A percentile compares a stretch with the other conserved stretches of the same genome.
Conservation (phyloP, 805 yeast species). For the Ogataea angusta region DNA sequence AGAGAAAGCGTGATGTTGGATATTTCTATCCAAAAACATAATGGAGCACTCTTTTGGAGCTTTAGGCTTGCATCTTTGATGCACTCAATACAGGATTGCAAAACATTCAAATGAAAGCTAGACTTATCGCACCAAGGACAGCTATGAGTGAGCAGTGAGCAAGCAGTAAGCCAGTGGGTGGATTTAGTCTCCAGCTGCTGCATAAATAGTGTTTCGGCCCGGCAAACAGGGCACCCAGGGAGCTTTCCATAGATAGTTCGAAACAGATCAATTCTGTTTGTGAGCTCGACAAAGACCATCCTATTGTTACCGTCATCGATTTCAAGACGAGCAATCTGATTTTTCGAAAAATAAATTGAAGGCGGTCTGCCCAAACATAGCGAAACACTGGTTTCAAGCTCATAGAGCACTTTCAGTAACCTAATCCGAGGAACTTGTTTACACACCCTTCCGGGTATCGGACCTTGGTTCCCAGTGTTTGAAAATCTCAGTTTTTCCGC, state of each 20-base stretch:
- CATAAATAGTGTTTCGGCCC: too few relatives aligned
- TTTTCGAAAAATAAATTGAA: not conserved
- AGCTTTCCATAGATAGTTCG: not conserved
- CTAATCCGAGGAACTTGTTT: constrained; percentile 5
- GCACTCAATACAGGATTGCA: not conserved
- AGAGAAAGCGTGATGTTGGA: not conserved
- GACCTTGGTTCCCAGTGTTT: constrained; percentile 3
- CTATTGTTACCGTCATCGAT: not conserved
- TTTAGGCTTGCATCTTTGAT: not conserved
- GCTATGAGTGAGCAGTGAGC: not conserved
- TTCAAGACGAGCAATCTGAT: not conserved
- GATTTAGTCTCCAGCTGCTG: not conserved
- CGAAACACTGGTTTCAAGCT: constrained; percentile 12
- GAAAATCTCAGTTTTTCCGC: constrained; percentile 19
- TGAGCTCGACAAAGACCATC: not conserved
- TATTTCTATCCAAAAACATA: not conserved
- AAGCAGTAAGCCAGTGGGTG: not conserved
- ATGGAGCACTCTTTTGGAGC: not conserved
- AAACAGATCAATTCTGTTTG: not conserved
- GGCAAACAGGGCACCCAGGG: not conserved
- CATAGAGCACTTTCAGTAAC: constrained; percentile 11
- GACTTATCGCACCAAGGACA: not conserved
- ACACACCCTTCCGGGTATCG: constrained; percentile 16
- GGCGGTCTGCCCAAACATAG: constrained; percentile 16
- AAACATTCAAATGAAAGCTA: not conserved